These are phyloP conservation scores for Acer saccharum DNA, from an alignment of 345 rosid species.

Conservation along the genomic window DNA sequence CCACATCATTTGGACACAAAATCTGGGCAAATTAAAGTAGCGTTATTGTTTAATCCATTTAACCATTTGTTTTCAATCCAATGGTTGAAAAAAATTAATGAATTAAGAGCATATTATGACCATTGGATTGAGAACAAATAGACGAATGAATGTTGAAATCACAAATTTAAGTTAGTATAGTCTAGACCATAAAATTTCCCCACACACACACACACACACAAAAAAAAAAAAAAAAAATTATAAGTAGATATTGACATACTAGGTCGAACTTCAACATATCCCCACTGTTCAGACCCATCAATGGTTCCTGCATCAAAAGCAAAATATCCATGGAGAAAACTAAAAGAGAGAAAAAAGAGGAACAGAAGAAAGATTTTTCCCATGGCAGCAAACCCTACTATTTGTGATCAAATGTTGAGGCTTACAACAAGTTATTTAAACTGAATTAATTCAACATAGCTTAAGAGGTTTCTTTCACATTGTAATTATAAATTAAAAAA, in stretches of 20 bases:
- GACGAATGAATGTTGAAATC: too few species aligned
- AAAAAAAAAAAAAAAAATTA: too few species aligned
- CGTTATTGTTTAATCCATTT: too few species aligned
- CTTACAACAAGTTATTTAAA: background rate
- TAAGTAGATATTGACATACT: constrained; percentile 22
- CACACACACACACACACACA: too few species aligned
- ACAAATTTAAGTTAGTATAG: too few species aligned
- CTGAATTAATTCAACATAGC: background rate
- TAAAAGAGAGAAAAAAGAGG: constrained; percentile 4
- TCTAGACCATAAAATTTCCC: too few species aligned
- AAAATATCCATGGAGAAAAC: background rate
- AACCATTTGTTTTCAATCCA: too few species aligned
- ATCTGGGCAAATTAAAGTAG: too few species aligned
- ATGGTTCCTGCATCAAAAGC: constrained; percentile 22
- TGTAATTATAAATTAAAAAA: background rate
- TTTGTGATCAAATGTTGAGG: background rate
- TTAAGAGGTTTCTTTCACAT: background rate
- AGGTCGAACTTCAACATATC: constrained; percentile 45
- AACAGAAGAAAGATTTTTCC: background rate
- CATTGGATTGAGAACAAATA: too few species aligned
- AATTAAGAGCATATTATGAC: too few species aligned
- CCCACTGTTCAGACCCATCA: constrained; percentile 51
- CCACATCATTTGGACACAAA: too few species aligned
- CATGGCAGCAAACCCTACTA: constrained; percentile 3
- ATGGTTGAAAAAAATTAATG: too few species aligned